Percentiles rank a stretch among this genome's conserved stretches.
Evolutionary conservation across 2,329 filamentous ascomycete genomes (phyloP).

Genomic region (Venturia aucupariae): DNA sequence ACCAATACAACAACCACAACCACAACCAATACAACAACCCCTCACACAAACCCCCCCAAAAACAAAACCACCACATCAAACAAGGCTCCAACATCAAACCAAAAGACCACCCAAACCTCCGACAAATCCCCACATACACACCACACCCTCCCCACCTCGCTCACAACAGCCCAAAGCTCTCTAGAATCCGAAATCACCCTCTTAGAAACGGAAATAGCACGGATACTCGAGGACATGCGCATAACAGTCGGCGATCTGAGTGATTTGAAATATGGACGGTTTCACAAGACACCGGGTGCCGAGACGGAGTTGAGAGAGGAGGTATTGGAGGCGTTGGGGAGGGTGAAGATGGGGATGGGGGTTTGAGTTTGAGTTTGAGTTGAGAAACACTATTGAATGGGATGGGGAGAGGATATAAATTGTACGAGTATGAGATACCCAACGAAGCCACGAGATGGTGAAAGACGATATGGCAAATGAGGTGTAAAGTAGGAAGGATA

Average conservation of each 20-base stretch:
- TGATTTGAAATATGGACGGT: constrained; percentile 71
- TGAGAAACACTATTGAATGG: not conserved
- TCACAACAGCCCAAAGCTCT: constrained; percentile 24
- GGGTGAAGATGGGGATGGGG: constrained; percentile 56
- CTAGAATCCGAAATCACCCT: constrained; percentile 59
- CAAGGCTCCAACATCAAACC: no score
- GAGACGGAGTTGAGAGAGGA: constrained; percentile 56
- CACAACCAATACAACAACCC: no score
- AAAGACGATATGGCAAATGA: not conserved
- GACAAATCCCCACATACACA: not conserved
- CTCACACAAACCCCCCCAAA: not conserved
- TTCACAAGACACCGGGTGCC: constrained; percentile 41
- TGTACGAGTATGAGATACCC: not conserved
- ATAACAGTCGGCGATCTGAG: constrained; percentile 64
- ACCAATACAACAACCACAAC: no score
- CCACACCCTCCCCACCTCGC: not conserved
- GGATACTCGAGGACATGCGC: constrained; percentile 51
- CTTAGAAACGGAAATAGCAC: constrained; percentile 55
- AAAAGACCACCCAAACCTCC: no score
- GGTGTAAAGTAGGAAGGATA: not conserved
- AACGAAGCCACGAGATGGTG: not conserved
- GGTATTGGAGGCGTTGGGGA: constrained; percentile 56
- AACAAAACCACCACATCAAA: no score
- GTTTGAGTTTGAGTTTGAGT: constrained; percentile 31
- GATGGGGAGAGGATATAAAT: not conserved